Base-by-base conservation (phyloP, 116 monocot genomes). In the Phalaenopsis hybrid region DNA sequence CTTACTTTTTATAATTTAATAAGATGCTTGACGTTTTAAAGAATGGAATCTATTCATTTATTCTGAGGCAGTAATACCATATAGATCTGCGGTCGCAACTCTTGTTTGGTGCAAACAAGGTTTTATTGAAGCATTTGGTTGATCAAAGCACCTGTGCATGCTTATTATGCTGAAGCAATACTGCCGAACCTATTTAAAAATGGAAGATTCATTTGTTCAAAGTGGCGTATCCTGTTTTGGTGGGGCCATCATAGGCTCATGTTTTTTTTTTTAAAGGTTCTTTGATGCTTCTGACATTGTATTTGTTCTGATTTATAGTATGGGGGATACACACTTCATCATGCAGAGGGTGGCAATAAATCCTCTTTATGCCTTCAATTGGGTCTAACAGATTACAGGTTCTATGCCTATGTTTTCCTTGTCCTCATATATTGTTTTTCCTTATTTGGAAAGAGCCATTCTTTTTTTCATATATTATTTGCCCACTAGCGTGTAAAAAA, bases 371-470 rank as follows among this genome's bases (percentile, higher is more conserved):
- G 94, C 78, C 94, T 97, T 87, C 90, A 92, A 61, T 82, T 97
- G 83, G 97, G 97, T 83, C 84, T 97, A 79, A 97, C 94, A 70
- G 94, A 97, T 86, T 97, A 97, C 79, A 94, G 97, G 97, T 97
- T 44, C 31, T n/a, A 2, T n/a, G 34, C 73, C 4, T 73, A 31
- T 73, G 16, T 5, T 73, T 73, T 37, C 15, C 41, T 73, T 37
- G 3, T 5, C 73, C 73, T 37, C 41, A 34, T 12, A 13, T 41
- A 37, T 12, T 41, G 41, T 73, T 73, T 73, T 55, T 3, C 12
- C 55, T 15, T 55, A 13, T 15, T 55, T 15, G 55, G 55, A 55
- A 2, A 17, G 3, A 2, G 2, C 12, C 15, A 15, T 55, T 15
- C 12, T 55, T 55, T 37, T 55, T 15, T 3, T 28, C 15, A 55